A percentile compares a stretch with the other conserved stretches of the same genome.
These are phyloP conservation scores for Oxyria digyna DNA, from an alignment of 148 eudicot genomes.

Conservation along the genomic window DNA sequence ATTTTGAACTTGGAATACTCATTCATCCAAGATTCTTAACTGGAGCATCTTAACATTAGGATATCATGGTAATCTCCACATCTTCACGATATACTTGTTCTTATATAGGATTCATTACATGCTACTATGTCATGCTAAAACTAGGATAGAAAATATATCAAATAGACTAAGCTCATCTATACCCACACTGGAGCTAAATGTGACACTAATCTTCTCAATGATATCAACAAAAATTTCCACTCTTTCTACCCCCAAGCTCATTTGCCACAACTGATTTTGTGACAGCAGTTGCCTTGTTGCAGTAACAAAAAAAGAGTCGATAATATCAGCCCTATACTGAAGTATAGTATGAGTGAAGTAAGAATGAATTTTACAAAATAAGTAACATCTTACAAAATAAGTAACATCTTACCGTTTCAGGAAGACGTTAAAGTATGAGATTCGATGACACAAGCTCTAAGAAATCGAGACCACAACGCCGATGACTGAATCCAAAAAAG, in stretches of 20 bases:
- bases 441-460: no score
- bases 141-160: neutral
- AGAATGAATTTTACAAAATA: neutral
- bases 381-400: constrained; percentile 36
- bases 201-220: constrained; percentile 91
- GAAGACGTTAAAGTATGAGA: no score
- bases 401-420: no score
- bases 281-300: constrained; percentile 95
- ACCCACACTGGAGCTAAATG: constrained; percentile 95
- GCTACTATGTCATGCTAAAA: neutral
- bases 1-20: neutral
- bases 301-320: constrained; percentile 14
- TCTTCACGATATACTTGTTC: neutral
- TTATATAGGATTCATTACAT: constrained; percentile 2
- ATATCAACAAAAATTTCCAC: constrained; percentile 97
- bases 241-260: constrained; percentile 89
- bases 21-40: neutral
- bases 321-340: neutral
- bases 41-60: neutral
- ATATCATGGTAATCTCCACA: neutral
- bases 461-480: no score
- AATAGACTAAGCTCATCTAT: constrained; percentile 10
- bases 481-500: no score
- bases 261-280: constrained; percentile 93
- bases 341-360: neutral